Base-by-base conservation (phyloP, 1,284 basidiomycete genomes). In the Austroboletus novae-zelandiae region DNA sequence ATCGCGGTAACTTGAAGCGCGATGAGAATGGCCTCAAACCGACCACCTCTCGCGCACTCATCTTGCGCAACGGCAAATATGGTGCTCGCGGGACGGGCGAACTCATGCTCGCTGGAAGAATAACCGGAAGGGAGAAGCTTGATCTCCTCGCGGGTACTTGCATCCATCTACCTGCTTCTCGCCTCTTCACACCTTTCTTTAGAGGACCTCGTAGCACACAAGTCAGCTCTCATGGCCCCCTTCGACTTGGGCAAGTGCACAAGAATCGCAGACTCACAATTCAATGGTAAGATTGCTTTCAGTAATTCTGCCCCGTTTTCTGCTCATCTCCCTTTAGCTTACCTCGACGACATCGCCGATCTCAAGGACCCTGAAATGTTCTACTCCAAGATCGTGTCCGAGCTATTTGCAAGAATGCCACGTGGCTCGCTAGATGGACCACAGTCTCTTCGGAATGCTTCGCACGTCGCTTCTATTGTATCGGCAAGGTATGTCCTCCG, bases 121-220 rank as follows among this genome's bases (percentile, higher is more conserved):
- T 89, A 57, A 81, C 76, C 50, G 87, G 87, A 1, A 76, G 85
- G 59, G 88, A 91, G 68, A 90, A 90, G 60, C 72, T 90, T 27
- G 86, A 89, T 61, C 74, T 90, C 27, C 70, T 90, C 34, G 86
- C 85, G 57, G 86, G 87, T 87, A 61, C 48, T 71, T 68, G 6
- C 34, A 23, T 50, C 45, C 39, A 11, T 51, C 9, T 0, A 27
- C 36, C 27, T 37, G 34, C 2, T 37, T 27, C 17, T n/a, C 32
- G 48, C 30, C 34, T 44, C 50, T 47, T 32, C 53, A 43, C 46
- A 41, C 45, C 42, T 45, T 55, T 56, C 43, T 48, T 39, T 55
- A 89, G 87, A 87, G 80, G 85, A 88, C 64, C 75, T 87, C 40
- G 71, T 83, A 48, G 70, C 35, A 10, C 66, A 78, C 58, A 75